Base-by-base conservation (phyloP, 441 rosid species). In the Monsonia emarginata region DNA sequence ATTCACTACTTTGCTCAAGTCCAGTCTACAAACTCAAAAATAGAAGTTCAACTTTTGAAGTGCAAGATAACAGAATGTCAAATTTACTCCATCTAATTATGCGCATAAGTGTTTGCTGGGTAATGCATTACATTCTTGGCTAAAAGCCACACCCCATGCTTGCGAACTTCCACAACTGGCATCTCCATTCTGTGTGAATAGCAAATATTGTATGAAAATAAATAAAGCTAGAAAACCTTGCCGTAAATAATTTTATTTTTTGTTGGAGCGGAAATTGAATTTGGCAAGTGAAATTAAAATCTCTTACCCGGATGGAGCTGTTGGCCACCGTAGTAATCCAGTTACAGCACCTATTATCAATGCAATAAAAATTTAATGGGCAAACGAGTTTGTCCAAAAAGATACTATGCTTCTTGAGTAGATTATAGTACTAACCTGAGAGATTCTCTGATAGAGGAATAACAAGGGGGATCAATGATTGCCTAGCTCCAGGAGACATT, bases 291-390 rank as follows among this genome's bases (percentile, higher is more conserved):
- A 52, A 21, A 52, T 52, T 21, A 0, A 28, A 71, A 26, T 38
- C 52, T 66, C 82, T 75, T 65, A 88, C 96, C 92, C 88, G 69
- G 86, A 61, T 31, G 79, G 94, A 70, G 97, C 87, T 44, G 90
- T 87, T 78, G 98, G 96, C 98, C 98, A 90, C 74, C 96, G 82
- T 48, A 92, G 81, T 69, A 90, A 64, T 34, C 89, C 96, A 64
- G 82, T 90, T 31, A 82, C 66, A 68, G 84, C 67, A 69, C 83
- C 96, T 90, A 77, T 32, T 38, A 64, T 34, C 36, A 71, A 76
- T 18, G 22, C 78, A 63, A 66, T 74, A 52, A 30, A 63, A 57
- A 63, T 65, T 56, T 22, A 48, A 65, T 46, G 16, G 63, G 54
- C 18, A 40, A n/a, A 22, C 19, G 62, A 57, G 2, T 56, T 65